A percentile compares a stretch with the other conserved stretches of the same genome.
phyloP scores from a whole-genome alignment of 306 rosid species.

The Pueraria montana region DNA sequence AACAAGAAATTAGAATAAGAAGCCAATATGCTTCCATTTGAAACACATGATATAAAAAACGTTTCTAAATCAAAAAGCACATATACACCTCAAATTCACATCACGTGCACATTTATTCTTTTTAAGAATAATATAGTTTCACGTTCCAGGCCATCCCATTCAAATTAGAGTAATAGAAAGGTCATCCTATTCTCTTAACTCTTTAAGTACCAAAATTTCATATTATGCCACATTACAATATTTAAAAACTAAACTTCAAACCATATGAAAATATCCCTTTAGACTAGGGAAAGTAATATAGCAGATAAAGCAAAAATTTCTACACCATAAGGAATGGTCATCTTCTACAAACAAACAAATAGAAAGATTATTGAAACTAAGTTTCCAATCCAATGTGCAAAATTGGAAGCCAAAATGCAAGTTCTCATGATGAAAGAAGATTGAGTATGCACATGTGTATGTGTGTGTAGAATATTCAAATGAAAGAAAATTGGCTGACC shows the following conservation, averaged over 20 bases:
- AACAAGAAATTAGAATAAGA: slow-evolving; percentile 31
- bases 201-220: slow-evolving; percentile 7
- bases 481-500: background rate
- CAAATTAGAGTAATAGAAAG: slow-evolving; percentile 19
- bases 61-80: slow-evolving; percentile 13
- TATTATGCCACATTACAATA: background rate
- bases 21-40: slow-evolving; percentile 36
- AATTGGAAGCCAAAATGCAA: slow-evolving; percentile 24
- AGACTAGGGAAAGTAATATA: background rate
- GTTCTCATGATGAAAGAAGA: slow-evolving; percentile 19
- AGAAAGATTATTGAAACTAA: background rate
- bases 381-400: slow-evolving; percentile 21
- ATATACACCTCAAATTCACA: slow-evolving; percentile 18
- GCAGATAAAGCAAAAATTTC: background rate
- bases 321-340: slow-evolving; percentile 29
- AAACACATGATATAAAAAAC: background rate
- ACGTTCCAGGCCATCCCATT: background rate
- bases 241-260: slow-evolving; percentile 24
- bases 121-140: background rate
- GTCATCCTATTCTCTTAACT: background rate
- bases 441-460: background rate
- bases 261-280: slow-evolving; percentile 23
- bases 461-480: slow-evolving; percentile 16
- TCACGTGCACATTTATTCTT: background rate
- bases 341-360: slow-evolving; percentile 9